Evolutionary conservation across 1,139 yeast species (phyloP).

Genomic region (Keqinozyma sinolaborantium): DNA sequence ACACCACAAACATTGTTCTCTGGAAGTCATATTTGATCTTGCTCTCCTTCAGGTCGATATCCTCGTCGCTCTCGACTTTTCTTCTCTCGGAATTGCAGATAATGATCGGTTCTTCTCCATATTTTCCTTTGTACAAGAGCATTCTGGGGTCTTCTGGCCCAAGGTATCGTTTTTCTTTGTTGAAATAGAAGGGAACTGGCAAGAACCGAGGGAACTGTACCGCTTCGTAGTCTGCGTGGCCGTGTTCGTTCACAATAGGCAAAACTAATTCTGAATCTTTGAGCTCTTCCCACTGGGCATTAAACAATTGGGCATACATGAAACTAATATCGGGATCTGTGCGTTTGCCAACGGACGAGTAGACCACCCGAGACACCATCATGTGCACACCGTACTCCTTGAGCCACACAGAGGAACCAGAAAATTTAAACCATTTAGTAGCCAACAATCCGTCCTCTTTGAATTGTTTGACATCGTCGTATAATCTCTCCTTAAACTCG

Average conservation of each 20-base stretch:
- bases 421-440: slow-evolving; percentile 23
- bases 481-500: neutral
- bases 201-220: slow-evolving; percentile 22
- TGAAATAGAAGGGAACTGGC: slow-evolving; percentile 26
- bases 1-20: slow-evolving; percentile 32
- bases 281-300: slow-evolving; percentile 26
- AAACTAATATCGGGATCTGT: slow-evolving; percentile 22
- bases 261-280: slow-evolving; percentile 18
- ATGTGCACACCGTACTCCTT: slow-evolving; percentile 29
- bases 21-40: slow-evolving; percentile 18
- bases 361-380: slow-evolving; percentile 27
- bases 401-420: slow-evolving; percentile 32
- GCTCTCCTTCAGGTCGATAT: slow-evolving; percentile 10
- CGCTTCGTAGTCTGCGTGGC: slow-evolving; percentile 9
- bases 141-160: slow-evolving; percentile 52
- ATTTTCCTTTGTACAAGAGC: slow-evolving; percentile 23
- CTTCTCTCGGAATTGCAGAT: slow-evolving; percentile 26
- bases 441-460: neutral
- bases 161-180: slow-evolving; percentile 17
- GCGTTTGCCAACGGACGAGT: slow-evolving; percentile 17
- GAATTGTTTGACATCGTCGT: neutral
- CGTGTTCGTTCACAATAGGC: slow-evolving; percentile 15
- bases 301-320: slow-evolving; percentile 22
- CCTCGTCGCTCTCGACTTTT: slow-evolving; percentile 9
- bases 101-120: slow-evolving; percentile 30